Conservation (phyloP, 345 rosid genomes). For the Salix udensis region DNA sequence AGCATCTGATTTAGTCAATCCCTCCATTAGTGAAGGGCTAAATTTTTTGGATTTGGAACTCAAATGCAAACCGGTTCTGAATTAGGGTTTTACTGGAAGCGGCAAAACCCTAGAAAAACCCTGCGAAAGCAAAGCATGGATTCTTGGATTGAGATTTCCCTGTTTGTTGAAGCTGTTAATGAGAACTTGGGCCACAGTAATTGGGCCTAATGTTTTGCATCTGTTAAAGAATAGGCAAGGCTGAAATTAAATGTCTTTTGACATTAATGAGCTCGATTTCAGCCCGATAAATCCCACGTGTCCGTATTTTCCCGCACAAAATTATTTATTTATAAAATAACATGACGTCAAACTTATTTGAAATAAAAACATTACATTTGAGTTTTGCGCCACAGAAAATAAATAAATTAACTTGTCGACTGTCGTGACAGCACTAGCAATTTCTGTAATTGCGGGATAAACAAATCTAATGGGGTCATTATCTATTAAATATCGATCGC, state of each 20-base stretch:
- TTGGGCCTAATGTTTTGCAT: not conserved
- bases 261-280: not conserved
- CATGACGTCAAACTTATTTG: no score
- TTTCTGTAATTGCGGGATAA: no score
- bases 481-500: no score
- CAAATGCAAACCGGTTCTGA: not conserved
- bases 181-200: not conserved
- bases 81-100: not conserved
- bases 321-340: no score
- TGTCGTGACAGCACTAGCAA: no score
- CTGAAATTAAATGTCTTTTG: not conserved
- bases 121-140: not conserved
- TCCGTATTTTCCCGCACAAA: no score
- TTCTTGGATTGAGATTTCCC: not conserved
- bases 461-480: no score
- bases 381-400: no score
- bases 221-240: not conserved
- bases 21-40: constrained; percentile 47
- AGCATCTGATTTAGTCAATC: constrained; percentile 57
- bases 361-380: no score
- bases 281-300: not conserved
- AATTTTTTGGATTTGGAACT: not conserved
- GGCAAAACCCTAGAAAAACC: not conserved
- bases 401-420: no score
- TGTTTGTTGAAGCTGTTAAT: not conserved